Conservation (phyloP, 1,139 yeast genomes). For the Magnusiomyces tetraspermus region DNA sequence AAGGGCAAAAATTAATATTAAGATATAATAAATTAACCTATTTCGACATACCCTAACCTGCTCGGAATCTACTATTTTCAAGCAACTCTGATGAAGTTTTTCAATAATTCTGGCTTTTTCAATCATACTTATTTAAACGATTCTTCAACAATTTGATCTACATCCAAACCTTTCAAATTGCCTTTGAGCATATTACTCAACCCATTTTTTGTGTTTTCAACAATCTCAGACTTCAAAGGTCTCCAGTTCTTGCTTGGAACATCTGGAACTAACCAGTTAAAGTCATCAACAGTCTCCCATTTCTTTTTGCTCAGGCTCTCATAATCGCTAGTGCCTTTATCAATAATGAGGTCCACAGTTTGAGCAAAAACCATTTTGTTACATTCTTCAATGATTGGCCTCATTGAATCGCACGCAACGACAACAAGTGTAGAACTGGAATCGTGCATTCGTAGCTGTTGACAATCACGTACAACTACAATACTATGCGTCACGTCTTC, state of each 20-base stretch:
- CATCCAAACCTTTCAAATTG: no score
- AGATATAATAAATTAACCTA: no score
- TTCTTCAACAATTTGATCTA: no score
- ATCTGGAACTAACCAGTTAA: conserved; percentile 12
- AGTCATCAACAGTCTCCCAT: conserved; percentile 13
- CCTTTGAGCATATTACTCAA: no score
- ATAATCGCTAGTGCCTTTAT: neutral
- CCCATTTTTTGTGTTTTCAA: neutral
- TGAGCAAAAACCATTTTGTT: conserved; percentile 9
- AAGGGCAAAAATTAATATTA: no score
- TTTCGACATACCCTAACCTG: no score
- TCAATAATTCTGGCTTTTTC: no score
- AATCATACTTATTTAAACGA: no score
- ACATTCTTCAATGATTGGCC: conserved; percentile 14
- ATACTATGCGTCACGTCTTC: conserved; percentile 3
- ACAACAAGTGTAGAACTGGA: conserved; percentile 6
- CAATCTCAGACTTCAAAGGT: neutral
- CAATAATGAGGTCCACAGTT: neutral
- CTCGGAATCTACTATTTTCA: no score
- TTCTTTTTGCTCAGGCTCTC: no score
- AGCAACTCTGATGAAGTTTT: no score
- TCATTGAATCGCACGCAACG: conserved; percentile 7
- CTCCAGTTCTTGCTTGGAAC: conserved; percentile 11
- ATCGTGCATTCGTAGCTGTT: conserved; percentile 13
- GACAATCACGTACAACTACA: conserved; percentile 7